Evolutionary conservation across 139 green algal genomes (phyloP), one percentile per base, ranked within the genome.

Genomic region (Zygnema circumcarinatum): DNA sequence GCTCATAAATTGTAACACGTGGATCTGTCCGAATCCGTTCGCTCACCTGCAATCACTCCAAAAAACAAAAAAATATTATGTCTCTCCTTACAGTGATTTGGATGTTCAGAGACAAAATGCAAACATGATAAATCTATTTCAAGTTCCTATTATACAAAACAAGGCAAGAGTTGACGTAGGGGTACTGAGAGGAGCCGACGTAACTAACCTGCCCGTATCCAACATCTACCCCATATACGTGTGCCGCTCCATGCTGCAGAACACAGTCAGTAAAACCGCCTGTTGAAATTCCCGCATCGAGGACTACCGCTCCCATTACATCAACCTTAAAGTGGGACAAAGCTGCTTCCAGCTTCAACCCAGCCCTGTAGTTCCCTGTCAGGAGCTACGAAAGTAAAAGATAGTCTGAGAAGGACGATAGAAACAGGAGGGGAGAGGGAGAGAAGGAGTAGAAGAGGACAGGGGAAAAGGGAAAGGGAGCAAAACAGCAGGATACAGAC

Each of bases 231-330:
- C 97, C 97, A 89, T 96, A 96, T 67, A 99, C 97, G 16, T 73
- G 79, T 0, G 72, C 74, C 0, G 94, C 95, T 1, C 97, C 97
- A 2, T 88, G 74, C 93, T 99, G 96, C 88, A 99, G 92, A 83
- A 98, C 89, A 92, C 96, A 98, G 90, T 99, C 96, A 62, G 96
- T 96, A 91, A 99, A 99, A 69, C 97, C 97, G 21, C 97, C 97
- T 0, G 97, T 99, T 16, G 95, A 98, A 40, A 99, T 92, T 0
- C 97, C 97, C 38, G 95, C 93, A 85, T 99, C 97, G 21, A 99
- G 89, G 0, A 83, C 93, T 1, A 91, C 88, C 31, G 94, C 85
- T 1, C 95, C 96, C 1, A 53, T 83, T 1, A 95, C 93, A 82
- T 97, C 92, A 0, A 99, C 90, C 16, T 76, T 22, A 81, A 97